Base-by-base conservation (phyloP, 164 flowering plant species). In the Umbilicus rupestris region DNA sequence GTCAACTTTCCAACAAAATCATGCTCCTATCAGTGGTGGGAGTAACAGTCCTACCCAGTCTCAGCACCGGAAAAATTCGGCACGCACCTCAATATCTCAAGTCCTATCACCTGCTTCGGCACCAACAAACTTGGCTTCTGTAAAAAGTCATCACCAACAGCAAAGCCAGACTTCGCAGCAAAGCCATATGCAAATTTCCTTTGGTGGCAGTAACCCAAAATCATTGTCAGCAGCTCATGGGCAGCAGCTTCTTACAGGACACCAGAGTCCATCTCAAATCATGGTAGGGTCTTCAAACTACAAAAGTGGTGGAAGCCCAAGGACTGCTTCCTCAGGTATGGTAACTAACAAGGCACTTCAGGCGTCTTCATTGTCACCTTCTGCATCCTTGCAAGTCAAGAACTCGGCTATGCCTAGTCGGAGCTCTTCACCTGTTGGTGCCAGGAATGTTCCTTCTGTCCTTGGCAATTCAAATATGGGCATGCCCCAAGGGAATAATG, bases 371-470 rank as follows among this genome's bases (percentile, higher is more conserved):
- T 59, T 78, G 49, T 76, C 87, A 12, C 74, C 87, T 4, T 63
- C 65, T 28, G 42, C 44, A 20, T 63, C 65, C 22, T 85, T 81
- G 70, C 87, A 77, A 30, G 69, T 66, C 0, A 90, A 85, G 78
- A 85, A 69, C 74, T 73, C 89, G 0, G 71, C 78, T 20, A 73
- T 75, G 24, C 73, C 86, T 11, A 72, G 72, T 62, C 76, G 81
- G 70, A 90, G 87, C 69, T 87, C 96, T 9, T 87, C 97, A 22
- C 90, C 97, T 1, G 85, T 76, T 50, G 83, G 86, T 64, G 82
- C 85, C 12, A 79, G 83, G 71, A 84, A 72, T 70, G 74, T 78
- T 45, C 81, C 92, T 0, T 87, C 97, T 16, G 78, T 82, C 5
- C 88, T 82, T 5, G 86, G 97, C n/a, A 83, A 79, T 68, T 72